A percentile compares a stretch with the other conserved stretches of the same genome.
Evolutionary conservation across 2,329 filamentous ascomycete genomes (phyloP).

Genomic region (Cytospora piceae): DNA sequence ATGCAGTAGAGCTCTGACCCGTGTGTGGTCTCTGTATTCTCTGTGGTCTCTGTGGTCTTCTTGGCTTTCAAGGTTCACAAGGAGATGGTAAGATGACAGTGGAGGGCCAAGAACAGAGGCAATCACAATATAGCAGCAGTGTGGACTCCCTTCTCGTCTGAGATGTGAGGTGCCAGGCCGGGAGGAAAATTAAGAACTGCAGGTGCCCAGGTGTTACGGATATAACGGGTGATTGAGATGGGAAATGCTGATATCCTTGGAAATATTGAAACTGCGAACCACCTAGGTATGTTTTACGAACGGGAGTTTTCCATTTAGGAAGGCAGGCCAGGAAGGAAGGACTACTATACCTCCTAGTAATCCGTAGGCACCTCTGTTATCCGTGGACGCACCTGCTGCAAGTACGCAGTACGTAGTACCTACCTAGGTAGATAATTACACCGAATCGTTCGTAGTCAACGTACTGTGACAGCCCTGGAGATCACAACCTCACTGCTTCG

Average conservation of each 20-base stretch:
- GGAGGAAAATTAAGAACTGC: not conserved
- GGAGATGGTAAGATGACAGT: not conserved
- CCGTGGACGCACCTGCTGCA: conserved; percentile 5
- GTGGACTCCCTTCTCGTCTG: conserved; percentile 9
- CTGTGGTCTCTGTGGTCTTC: not conserved
- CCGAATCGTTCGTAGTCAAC: not conserved
- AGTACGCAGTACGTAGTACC: not conserved
- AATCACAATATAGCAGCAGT: not conserved
- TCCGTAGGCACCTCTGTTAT: no score
- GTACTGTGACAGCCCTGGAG: no score
- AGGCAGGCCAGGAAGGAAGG: not conserved
- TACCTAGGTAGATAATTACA: not conserved
- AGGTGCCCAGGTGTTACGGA: conserved; percentile 4
- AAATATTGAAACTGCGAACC: not conserved
- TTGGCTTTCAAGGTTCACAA: not conserved
- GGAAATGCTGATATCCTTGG: not conserved
- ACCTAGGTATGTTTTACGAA: no score
- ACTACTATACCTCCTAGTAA: no score
- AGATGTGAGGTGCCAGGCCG: not conserved
- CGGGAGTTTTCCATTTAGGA: not conserved
- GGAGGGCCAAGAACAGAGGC: not conserved
- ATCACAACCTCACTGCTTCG: not conserved
- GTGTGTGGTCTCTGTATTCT: not conserved
- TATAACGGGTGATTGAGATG: conserved; percentile 11
- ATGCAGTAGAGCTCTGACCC: not conserved